Percentiles rank a stretch among this genome's conserved stretches.
phyloP scores from a whole-genome alignment of 257 asterid genomes.

The Solanum sejunctum region DNA sequence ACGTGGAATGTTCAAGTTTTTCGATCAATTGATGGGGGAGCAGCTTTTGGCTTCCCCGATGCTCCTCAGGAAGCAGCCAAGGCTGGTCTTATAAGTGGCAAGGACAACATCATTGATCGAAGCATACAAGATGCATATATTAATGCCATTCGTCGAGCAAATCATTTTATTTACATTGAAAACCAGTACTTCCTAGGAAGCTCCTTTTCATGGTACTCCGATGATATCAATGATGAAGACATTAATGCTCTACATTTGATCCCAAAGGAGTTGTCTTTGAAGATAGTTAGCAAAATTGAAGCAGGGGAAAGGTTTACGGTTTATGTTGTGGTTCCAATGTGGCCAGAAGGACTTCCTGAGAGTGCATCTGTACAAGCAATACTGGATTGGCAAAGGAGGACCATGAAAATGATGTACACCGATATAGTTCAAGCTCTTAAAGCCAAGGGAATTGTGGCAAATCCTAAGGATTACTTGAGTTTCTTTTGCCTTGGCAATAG shows the following conservation, averaged over 20 bases:
- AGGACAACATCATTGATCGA: constrained; percentile 3
- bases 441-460: background rate
- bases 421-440: background rate
- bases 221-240: constrained; percentile 1
- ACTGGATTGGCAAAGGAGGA: constrained; percentile 7
- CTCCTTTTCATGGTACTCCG: background rate
- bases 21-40: constrained; percentile 6
- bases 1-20: constrained; percentile 5
- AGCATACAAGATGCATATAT: constrained; percentile 7
- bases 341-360: constrained; percentile 8
- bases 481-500: constrained; percentile 7
- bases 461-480: background rate
- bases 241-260: background rate
- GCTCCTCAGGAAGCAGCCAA: background rate
- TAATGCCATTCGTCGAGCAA: constrained; percentile 7
- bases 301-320: constrained; percentile 1
- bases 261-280: constrained; percentile 4
- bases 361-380: constrained; percentile 1
- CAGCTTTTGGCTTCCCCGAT: background rate
- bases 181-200: constrained; percentile 8
- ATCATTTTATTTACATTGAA: constrained; percentile 2
- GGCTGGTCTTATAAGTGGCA: background rate
- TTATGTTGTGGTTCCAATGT: constrained; percentile 7
- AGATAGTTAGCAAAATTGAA: background rate
- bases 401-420: constrained; percentile 6